Percentiles rank a stretch among this genome's conserved stretches.
Evolutionary conservation across 495 filamentous ascomycete species (phyloP).

Genomic region (Daldinia grandis): DNA sequence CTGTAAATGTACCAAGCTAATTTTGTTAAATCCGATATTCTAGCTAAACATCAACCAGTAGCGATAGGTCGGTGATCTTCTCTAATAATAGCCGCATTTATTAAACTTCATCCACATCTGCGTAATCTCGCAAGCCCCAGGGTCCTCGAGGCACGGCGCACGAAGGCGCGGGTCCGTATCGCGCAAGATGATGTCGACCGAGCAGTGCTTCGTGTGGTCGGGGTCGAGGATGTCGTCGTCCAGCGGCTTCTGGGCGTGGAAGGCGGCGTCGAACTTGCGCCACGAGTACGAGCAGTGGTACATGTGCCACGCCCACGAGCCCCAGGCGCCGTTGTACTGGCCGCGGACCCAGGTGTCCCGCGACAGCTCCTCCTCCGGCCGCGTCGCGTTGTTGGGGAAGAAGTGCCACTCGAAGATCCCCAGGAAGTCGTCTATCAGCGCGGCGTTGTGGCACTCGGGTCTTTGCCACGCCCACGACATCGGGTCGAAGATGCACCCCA

Average conservation of each 20-base stretch:
- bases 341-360: constrained; percentile 10
- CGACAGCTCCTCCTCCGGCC: constrained; percentile 6
- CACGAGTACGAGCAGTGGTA: constrained; percentile 19
- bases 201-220: background rate
- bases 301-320: constrained; percentile 8
- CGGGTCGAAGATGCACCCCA: constrained; percentile 25
- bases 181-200: background rate
- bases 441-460: constrained; percentile 14
- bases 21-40: background rate
- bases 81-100: constrained; percentile 15
- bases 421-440: constrained; percentile 22
- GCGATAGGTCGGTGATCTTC: background rate
- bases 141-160: background rate
- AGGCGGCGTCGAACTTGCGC: constrained; percentile 13
- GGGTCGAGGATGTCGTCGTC: constrained; percentile 23
- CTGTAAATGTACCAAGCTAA: background rate
- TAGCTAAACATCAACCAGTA: background rate
- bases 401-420: constrained; percentile 20
- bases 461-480: constrained; percentile 23
- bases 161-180: background rate
- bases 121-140: constrained; percentile 6
- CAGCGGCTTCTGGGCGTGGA: constrained; percentile 11
- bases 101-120: constrained; percentile 22
- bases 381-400: constrained; percentile 14
- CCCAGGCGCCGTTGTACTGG: constrained; percentile 6